Evolutionary conservation across 306 rosid species (phyloP), one percentile per base, ranked within the genome.

Genomic region (Purshia tridentata): DNA sequence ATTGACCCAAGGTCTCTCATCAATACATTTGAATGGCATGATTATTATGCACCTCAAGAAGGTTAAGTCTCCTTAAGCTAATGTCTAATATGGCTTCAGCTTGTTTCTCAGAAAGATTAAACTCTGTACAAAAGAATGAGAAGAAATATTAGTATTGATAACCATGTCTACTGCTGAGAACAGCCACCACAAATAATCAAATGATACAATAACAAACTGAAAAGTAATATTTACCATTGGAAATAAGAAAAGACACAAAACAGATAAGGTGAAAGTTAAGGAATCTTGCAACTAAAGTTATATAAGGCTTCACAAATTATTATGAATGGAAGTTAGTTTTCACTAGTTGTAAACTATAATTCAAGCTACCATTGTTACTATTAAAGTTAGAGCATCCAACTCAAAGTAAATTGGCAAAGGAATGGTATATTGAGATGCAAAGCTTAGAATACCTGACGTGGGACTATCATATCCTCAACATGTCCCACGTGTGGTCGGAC

Each of bases 61-160:
- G 86, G 35, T 84, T 84, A 53, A 94, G 88, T 81, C 99, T 89
- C 84, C 99, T 80, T 14, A 94, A 84, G 86, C 78, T 91, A 45
- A 89, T 89, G 89, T 91, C 99, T 78, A 94, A 69, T 77, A 94
- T 84, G 69, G 99, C 97, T 77, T 94, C 99, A 73, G 99, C 92
- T 88, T 94, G 99, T 78, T 88, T 94, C 64, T 88, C 96, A 66
- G 99, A 91, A 50, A 94, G 90, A 82, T 64, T 81, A 76, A 88
- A 88, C 77, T 81, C 99, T 94, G 92, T 81, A 84, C 2, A 10
- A 23, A 47, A 74, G 42, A 50, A 65, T 20, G 54, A 11, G 1
- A 68, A 47, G 22, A 13, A 23, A 9, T 49, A 45, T 53, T 50
- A 44, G 44, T 47, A 9, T 16, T 9, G 4, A 47, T 20, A 47